A percentile compares a stretch with the other conserved stretches of the same genome.
These are phyloP conservation scores for Penicillium atrosanguineum DNA, from an alignment of 495 filamentous ascomycete species.

Conservation along the genomic window DNA sequence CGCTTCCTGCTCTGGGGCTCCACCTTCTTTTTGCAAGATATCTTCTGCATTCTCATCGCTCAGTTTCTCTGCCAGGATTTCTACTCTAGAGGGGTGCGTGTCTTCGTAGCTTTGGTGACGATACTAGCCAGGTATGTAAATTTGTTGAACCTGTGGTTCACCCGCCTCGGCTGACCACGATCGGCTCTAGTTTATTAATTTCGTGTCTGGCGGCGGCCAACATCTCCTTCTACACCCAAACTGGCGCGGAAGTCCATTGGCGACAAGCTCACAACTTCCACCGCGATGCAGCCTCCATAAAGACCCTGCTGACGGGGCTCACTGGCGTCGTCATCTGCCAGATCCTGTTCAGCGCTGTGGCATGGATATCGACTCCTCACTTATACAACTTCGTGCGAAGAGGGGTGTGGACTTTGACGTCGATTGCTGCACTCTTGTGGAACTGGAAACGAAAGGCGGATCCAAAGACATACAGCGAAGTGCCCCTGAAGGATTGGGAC, in stretches of 20 bases:
- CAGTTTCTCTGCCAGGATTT: conserved; percentile 25
- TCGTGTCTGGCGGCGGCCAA: conserved; percentile 27
- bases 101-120: conserved; percentile 15
- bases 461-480: conserved; percentile 12
- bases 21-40: conserved; percentile 41
- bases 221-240: conserved; percentile 29
- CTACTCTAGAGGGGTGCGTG: conserved; percentile 23
- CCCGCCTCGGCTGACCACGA: too few species aligned
- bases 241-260: conserved; percentile 35
- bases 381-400: conserved; percentile 13
- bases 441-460: conserved; percentile 4
- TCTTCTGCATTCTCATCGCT: conserved; percentile 26
- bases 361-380: conserved; percentile 19
- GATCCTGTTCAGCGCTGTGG: conserved; percentile 12
- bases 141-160: too few species aligned
- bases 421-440: neutral
- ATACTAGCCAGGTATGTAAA: conserved; percentile 29
- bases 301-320: conserved; percentile 25
- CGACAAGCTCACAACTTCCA: conserved; percentile 27
- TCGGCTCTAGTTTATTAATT: neutral
- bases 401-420: neutral
- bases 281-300: conserved; percentile 24
- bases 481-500: conserved; percentile 20
- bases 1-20: conserved; percentile 38
- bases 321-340: conserved; percentile 23